These are phyloP conservation scores for Macrolepiota fuliginosa DNA, from an alignment of 768 basidiomycete species.

Conservation along the genomic window DNA sequence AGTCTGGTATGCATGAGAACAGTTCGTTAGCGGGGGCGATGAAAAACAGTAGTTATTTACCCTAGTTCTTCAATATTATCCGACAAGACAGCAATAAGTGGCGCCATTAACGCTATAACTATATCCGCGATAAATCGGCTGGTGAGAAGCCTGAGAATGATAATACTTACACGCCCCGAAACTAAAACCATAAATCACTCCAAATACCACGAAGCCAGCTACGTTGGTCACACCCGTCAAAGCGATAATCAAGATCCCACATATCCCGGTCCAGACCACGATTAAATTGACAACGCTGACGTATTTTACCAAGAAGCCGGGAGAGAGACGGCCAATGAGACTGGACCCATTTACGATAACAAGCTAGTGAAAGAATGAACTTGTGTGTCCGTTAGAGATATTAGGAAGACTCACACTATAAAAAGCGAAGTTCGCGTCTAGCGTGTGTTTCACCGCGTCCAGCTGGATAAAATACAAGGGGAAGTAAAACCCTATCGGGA, in stretches of 20 bases:
- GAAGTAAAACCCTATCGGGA: constrained; percentile 26
- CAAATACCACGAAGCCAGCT: constrained; percentile 31
- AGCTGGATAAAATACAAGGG: constrained; percentile 42
- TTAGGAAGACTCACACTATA: constrained; percentile 30
- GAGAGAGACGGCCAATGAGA: constrained; percentile 20
- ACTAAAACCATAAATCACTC: constrained; percentile 39
- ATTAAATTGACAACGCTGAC: constrained; percentile 18
- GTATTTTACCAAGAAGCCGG: constrained; percentile 13
- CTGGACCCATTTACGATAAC: constrained; percentile 20
- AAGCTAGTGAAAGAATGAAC: constrained; percentile 14
- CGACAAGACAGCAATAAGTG: constrained; percentile 11
- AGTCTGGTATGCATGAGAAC: not conserved
- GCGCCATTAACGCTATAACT: constrained; percentile 15
- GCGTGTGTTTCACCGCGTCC: constrained; percentile 29
- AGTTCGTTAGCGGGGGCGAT: not conserved
- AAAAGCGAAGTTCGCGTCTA: constrained; percentile 32
- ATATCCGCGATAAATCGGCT: not conserved
- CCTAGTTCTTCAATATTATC: constrained; percentile 12
- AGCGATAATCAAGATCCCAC: constrained; percentile 27
- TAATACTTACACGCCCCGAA: constrained; percentile 17
- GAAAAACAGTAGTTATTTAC: not conserved
- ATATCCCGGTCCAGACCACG: constrained; percentile 11
- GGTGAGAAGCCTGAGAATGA: not conserved
- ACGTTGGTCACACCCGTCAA: constrained; percentile 31
- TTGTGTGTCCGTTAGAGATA: not conserved